phyloP scores from a whole-genome alignment of 352 stramenopile genomes.

The Globisporangium apiculatum region DNA sequence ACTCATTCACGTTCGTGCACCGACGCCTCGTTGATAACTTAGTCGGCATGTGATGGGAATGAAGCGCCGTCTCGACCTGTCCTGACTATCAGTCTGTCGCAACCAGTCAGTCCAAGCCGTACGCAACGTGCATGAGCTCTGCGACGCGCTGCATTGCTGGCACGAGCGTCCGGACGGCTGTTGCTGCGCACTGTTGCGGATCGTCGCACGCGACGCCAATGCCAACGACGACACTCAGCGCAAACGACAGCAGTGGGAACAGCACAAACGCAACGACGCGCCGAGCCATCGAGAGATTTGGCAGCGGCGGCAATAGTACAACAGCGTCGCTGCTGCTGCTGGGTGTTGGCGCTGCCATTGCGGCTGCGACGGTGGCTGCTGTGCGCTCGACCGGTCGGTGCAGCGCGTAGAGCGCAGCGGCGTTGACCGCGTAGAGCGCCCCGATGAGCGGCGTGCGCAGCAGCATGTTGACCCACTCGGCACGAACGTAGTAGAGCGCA shows the following conservation, averaged over 20 bases:
- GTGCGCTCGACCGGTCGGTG: conserved; percentile 23
- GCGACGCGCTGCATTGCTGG: conserved; percentile 25
- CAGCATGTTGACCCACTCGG: conserved; percentile 81
- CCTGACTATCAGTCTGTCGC: conserved; percentile 10
- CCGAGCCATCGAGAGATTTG: conserved; percentile 20
- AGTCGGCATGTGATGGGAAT: neutral
- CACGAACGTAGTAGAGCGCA: conserved; percentile 55
- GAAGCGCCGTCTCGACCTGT: neutral
- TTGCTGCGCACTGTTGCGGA: conserved; percentile 45
- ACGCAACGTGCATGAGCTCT: conserved; percentile 36
- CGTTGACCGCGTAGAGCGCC: conserved; percentile 74
- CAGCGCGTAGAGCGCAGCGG: conserved; percentile 40
- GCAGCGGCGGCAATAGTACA: neutral
- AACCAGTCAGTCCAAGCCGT: conserved; percentile 22
- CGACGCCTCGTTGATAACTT: too few relatives aligned
- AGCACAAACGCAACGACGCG: conserved; percentile 40
- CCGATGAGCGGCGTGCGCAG: conserved; percentile 56
- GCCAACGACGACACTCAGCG: conserved; percentile 49
- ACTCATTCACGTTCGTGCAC: too few relatives aligned
- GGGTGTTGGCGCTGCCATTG: neutral
- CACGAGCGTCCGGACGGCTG: conserved; percentile 22
- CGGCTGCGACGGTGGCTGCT: too few relatives aligned
- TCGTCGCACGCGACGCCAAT: conserved; percentile 71
- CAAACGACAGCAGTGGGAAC: conserved; percentile 57
- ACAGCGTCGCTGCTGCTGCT: conserved; percentile 4